These are phyloP conservation scores for Carex arenaria DNA, from an alignment of 202 grass and related monocot genomes.

Conservation along the genomic window DNA sequence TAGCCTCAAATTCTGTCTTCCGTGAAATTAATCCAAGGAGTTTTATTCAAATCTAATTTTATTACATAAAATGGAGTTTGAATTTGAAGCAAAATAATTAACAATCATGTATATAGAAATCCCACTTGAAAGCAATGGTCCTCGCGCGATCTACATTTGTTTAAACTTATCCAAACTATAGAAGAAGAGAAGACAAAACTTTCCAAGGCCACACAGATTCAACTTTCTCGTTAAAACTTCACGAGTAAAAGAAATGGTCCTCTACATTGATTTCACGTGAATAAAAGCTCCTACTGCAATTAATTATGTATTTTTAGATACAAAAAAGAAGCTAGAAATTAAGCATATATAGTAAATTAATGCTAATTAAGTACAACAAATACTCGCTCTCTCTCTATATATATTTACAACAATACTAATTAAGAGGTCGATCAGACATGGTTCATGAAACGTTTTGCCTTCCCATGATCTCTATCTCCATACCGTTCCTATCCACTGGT, in stretches of 20 bases:
- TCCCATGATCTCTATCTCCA: conserved; percentile 15
- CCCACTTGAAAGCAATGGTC: background rate
- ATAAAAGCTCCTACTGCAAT: background rate
- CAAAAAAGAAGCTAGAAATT: background rate
- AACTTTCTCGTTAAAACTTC: background rate
- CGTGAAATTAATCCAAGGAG: no score
- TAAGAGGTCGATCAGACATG: background rate
- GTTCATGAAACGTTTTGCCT: conserved; percentile 12
- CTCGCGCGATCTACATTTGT: background rate
- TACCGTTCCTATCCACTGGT: conserved; percentile 27
- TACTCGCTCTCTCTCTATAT: background rate
- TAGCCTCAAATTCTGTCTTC: no score
- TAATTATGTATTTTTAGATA: background rate
- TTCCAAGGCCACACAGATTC: background rate
- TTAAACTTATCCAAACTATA: background rate
- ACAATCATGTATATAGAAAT: background rate
- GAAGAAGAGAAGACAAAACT: background rate
- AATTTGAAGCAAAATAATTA: background rate
- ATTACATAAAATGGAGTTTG: no score
- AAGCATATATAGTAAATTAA: background rate
- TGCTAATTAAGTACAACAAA: background rate
- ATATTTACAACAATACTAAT: background rate
- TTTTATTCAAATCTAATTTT: no score
- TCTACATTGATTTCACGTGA: background rate
- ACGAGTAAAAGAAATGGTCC: background rate